These are phyloP conservation scores for Trichophyton rubrum DNA, from an alignment of 2,329 filamentous ascomycete genomes.

Conservation along the genomic window DNA sequence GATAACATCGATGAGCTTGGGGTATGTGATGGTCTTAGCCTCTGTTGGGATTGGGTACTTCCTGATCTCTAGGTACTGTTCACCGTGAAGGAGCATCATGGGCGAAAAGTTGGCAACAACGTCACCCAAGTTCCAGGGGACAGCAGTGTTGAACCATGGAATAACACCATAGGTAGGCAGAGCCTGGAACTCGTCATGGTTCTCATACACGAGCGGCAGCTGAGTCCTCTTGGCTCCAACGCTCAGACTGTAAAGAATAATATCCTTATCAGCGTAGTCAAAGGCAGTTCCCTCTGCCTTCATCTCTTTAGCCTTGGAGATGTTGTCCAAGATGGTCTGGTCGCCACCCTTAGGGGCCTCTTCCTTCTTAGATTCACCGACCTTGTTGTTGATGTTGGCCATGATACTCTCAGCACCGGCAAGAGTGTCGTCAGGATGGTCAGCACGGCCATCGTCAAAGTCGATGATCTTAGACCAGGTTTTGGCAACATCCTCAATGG, in stretches of 20 bases:
- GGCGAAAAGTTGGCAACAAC: slow-evolving; percentile 92
- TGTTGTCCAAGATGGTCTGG: slow-evolving; percentile 59
- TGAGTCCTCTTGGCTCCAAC: slow-evolving; percentile 85
- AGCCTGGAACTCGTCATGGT: slow-evolving; percentile 80
- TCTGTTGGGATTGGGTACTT: slow-evolving; percentile 85
- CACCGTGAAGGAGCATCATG: slow-evolving; percentile 97
- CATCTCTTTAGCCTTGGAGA: slow-evolving; percentile 60
- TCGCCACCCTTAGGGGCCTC: slow-evolving; percentile 29
- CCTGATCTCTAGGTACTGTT: slow-evolving; percentile 92
- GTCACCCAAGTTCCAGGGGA: slow-evolving; percentile 66
- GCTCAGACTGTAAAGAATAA: slow-evolving; percentile 91
- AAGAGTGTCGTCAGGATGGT: slow-evolving; percentile 68
- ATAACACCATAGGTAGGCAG: slow-evolving; percentile 93
- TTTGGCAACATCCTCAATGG: slow-evolving; percentile 69
- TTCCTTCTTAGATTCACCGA: slow-evolving; percentile 39
- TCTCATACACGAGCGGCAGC: slow-evolving; percentile 79
- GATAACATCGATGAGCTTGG: slow-evolving; percentile 79
- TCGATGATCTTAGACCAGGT: slow-evolving; percentile 67
- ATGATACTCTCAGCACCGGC: slow-evolving; percentile 67
- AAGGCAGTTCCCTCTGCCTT: slow-evolving; percentile 64
- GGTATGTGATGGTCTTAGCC: slow-evolving; percentile 61
- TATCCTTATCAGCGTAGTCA: slow-evolving; percentile 71
- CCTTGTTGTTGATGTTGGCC: slow-evolving; percentile 73
- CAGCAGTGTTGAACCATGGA: slow-evolving; percentile 74
- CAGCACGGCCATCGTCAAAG: slow-evolving; percentile 78